Evolutionary conservation across 2,329 filamentous ascomycete species (phyloP).

Genomic region (Hymenoscyphus fraxineus): DNA sequence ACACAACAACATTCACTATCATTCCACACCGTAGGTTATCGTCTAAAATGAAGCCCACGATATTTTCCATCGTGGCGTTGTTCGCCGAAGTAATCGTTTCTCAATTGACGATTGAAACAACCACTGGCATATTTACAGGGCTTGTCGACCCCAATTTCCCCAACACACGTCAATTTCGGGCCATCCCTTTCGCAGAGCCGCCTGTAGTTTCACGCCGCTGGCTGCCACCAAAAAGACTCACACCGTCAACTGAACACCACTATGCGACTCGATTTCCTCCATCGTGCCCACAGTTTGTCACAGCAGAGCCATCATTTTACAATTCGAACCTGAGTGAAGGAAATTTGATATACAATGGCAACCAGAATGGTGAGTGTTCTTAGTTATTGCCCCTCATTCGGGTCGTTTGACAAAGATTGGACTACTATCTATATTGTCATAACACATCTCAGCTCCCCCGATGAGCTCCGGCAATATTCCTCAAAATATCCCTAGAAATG

Average conservation of each 20-base stretch:
- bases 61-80: slow-evolving; percentile 5
- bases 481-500: no score
- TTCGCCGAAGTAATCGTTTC: neutral
- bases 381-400: no score
- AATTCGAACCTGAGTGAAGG: slow-evolving; percentile 25
- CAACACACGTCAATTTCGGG: slow-evolving; percentile 36
- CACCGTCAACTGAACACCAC: slow-evolving; percentile 18
- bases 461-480: no score
- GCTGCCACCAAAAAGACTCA: slow-evolving; percentile 21
- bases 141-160: slow-evolving; percentile 10
- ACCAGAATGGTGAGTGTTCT: slow-evolving; percentile 14
- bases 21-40: no score
- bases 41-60: slow-evolving; percentile 9
- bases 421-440: no score
- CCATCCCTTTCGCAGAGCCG: slow-evolving; percentile 50
- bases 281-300: slow-evolving; percentile 30
- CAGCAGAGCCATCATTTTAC: slow-evolving; percentile 31
- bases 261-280: slow-evolving; percentile 20
- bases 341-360: slow-evolving; percentile 11
- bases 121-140: slow-evolving; percentile 10
- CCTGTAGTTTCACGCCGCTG: slow-evolving; percentile 45
- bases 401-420: no score
- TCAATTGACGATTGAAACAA: slow-evolving; percentile 27
- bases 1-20: no score
- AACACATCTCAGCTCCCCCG: no score